phyloP scores from a whole-genome alignment of 306 rosid species.

The Prunus mongolica region DNA sequence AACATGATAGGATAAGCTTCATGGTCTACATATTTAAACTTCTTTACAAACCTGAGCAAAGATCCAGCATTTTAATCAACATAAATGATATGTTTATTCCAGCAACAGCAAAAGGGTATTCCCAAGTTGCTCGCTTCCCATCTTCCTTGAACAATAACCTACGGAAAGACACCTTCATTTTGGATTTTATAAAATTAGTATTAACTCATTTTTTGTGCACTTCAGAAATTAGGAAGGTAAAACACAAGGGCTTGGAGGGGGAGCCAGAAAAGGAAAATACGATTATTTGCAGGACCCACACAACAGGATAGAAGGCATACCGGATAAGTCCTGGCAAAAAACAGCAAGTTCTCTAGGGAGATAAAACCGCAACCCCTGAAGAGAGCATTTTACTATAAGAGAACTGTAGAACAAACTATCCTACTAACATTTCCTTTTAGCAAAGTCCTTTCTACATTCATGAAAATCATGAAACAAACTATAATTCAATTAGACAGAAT shows the following conservation, averaged over 20 bases:
- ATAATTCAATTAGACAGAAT: background rate
- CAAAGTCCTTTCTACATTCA: background rate
- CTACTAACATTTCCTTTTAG: background rate
- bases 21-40: background rate
- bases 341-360: constrained; percentile 90
- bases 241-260: background rate
- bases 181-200: constrained; percentile 65
- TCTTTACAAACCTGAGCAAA: constrained; percentile 53
- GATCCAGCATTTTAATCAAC: constrained; percentile 89
- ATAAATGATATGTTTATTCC: constrained; percentile 86
- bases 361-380: constrained; percentile 88
- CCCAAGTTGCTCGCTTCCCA: constrained; percentile 87
- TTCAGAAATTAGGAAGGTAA: constrained; percentile 23
- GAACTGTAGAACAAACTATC: constrained; percentile 12
- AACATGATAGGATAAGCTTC: background rate
- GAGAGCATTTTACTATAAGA: constrained; percentile 49
- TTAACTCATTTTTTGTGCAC: constrained; percentile 33
- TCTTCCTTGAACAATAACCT: constrained; percentile 80
- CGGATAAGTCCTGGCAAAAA: constrained; percentile 74
- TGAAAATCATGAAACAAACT: background rate
- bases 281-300: background rate
- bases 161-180: constrained; percentile 91
- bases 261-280: background rate
- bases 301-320: constrained; percentile 42
- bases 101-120: constrained; percentile 96